Evolutionary conservation across 1,139 yeast genomes (phyloP).

Genomic region (Yamadazyma kanchanaburiensis): DNA sequence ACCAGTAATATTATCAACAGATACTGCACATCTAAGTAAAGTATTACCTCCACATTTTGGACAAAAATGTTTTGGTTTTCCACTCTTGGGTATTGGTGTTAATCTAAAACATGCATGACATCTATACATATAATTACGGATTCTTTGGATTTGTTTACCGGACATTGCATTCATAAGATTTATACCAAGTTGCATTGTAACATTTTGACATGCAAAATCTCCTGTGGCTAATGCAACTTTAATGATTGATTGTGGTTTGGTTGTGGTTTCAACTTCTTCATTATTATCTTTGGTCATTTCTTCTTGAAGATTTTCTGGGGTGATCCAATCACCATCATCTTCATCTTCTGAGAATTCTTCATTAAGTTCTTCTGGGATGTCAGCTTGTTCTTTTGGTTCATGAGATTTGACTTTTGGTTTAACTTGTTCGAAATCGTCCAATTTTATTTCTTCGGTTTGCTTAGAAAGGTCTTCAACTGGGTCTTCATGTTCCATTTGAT

Average conservation of each 20-base stretch:
- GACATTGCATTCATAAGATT: constrained; percentile 81
- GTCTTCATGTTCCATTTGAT: constrained; percentile 10
- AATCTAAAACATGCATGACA: constrained; percentile 95
- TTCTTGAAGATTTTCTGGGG: constrained; percentile 77
- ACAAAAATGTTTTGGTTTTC: constrained; percentile 82
- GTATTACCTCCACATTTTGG: constrained; percentile 96
- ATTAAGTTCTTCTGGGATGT: constrained; percentile 4
- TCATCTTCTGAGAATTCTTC: constrained; percentile 57
- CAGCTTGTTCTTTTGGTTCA: constrained; percentile 5
- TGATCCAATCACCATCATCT: constrained; percentile 95
- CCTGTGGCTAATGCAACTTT: constrained; percentile 89
- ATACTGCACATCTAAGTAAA: constrained; percentile 83
- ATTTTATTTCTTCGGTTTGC: not conserved
- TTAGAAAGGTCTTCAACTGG: not conserved
- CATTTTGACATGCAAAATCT: constrained; percentile 97
- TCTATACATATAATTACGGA: constrained; percentile 89
- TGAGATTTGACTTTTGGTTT: constrained; percentile 5
- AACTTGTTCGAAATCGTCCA: constrained; percentile 1
- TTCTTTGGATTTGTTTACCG: constrained; percentile 80
- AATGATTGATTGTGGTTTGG: constrained; percentile 30
- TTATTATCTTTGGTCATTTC: constrained; percentile 63
- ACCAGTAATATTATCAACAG: constrained; percentile 77
- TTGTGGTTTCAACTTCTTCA: constrained; percentile 32
- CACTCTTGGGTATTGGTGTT: constrained; percentile 72
- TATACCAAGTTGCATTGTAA: constrained; percentile 84